Base-by-base conservation (phyloP, 169 alveolate species). In the Plasmodium fragile region DNA sequence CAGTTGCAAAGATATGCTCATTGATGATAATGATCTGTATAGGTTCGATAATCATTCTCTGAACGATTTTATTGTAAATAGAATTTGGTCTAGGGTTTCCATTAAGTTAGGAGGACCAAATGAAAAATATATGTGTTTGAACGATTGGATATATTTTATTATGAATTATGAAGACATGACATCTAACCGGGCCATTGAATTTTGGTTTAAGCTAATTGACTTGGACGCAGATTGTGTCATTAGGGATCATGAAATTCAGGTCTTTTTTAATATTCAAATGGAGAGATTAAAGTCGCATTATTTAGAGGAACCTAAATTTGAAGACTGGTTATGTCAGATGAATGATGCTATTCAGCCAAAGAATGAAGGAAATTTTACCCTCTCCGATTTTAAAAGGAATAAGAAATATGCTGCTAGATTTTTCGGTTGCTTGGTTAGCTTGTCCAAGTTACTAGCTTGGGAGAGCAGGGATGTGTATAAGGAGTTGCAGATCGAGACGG, bases 161-260 rank as follows among this genome's bases (percentile, higher is more conserved):
- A 89, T 80, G 90, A 89, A 89, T 78, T 89, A 89, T 18, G 94
- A 89, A 89, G 94, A 89, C 81, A 89, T 89, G 94, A 89, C 94
- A 39, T 25, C 78, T 4, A 78, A 89, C 65, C 43, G 94, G 71
- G 65, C 94, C 5, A 89, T 89, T 8, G 94, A 89, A 65, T 89
- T 89, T 11, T 89, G 94, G 94, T 89, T 89, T 80, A 89, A 89
- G 34, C 43, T 89, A 89, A 89, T 89, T 32, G 94, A 89, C 43
- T 89, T 89, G 49, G 94, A 89, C 65, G 94, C 83, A 5, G 94
- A 89, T 65, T 89, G 91, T 30, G 94, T 89, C 28, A 89, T 89
- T 55, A 89, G 94, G 81, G 89, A 89, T 78, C 94, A 89, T n/a
- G 94, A 89, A 59, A 89, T 89, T 59, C 90, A 78, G 32, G 94